A percentile compares a stretch with the other conserved stretches of the same genome.
Conservation (phyloP, 164 flowering plant genomes). For the Buxus sempervirens region DNA sequence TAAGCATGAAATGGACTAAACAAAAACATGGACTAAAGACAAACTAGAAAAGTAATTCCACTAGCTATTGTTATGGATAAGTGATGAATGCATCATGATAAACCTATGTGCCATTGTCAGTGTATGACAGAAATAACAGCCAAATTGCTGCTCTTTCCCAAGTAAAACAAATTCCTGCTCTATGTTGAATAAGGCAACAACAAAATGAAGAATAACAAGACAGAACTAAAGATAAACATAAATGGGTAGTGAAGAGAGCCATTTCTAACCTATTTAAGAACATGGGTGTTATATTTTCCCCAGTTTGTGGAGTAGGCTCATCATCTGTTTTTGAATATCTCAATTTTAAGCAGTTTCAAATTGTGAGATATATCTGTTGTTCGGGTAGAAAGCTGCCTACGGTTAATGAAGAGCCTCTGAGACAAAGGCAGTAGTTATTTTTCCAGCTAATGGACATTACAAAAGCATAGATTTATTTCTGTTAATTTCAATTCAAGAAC, state of each 20-base stretch:
- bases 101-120: too few species aligned
- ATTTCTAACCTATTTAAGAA: conserved; percentile 8
- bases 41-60: neutral
- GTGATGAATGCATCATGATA: neutral
- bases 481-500: conserved; percentile 13
- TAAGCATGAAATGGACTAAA: too few species aligned
- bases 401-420: neutral
- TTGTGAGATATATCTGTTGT: conserved; percentile 13
- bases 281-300: conserved; percentile 21
- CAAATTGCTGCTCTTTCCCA: neutral
- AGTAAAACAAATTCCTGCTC: neutral
- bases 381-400: neutral
- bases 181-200: neutral
- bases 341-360: conserved; percentile 12
- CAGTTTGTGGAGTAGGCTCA: conserved; percentile 18
- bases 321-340: conserved; percentile 7
- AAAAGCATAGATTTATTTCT: conserved; percentile 11
- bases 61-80: neutral
- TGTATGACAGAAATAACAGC: neutral
- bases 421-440: neutral
- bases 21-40: neutral
- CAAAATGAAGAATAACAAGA: neutral
- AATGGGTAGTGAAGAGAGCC: conserved; percentile 13
- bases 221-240: neutral
- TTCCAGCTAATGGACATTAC: conserved; percentile 6